Conservation (phyloP, 2,329 filamentous ascomycete genomes). For the Trichophaea hybrida region DNA sequence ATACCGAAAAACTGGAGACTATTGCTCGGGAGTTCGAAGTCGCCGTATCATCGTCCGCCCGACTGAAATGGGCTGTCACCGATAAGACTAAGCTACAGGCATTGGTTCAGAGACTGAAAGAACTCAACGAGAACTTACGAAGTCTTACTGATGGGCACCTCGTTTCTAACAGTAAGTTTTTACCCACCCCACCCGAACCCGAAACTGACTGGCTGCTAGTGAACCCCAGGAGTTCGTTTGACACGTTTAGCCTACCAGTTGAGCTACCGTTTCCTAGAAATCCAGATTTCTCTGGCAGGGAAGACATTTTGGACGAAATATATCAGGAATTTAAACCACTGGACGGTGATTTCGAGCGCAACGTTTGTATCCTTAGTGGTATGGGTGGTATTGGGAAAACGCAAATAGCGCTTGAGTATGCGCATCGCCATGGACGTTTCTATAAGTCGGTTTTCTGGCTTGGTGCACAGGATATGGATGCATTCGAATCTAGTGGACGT, state of each 20-base stretch:
- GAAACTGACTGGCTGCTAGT: too few species aligned
- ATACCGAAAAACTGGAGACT: background rate
- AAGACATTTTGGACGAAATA: conserved; percentile 11
- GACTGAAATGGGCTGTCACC: conserved; percentile 7
- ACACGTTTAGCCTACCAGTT: conserved; percentile 1
- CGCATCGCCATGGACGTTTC: conserved; percentile 9
- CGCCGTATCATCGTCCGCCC: background rate
- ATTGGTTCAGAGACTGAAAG: conserved; percentile 1
- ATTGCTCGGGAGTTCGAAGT: background rate
- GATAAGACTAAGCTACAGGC: conserved; percentile 8
- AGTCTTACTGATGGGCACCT: background rate
- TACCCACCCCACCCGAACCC: too few species aligned
- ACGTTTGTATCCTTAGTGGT: conserved; percentile 20
- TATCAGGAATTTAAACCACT: background rate
- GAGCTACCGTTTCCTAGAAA: conserved; percentile 11
- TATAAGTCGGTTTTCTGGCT: conserved; percentile 27
- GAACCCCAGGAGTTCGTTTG: background rate
- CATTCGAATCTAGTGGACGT: conserved; percentile 7
- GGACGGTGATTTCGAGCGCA: background rate
- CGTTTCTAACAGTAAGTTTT: too few species aligned
- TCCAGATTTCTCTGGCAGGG: conserved; percentile 14
- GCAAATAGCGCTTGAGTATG: conserved; percentile 24
- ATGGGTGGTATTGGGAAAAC: conserved; percentile 28
- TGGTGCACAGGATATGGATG: conserved; percentile 14
- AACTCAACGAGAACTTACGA: conserved; percentile 9